Conservation (phyloP, 2,329 filamentous ascomycete genomes). For the Penicillium sp. region DNA sequence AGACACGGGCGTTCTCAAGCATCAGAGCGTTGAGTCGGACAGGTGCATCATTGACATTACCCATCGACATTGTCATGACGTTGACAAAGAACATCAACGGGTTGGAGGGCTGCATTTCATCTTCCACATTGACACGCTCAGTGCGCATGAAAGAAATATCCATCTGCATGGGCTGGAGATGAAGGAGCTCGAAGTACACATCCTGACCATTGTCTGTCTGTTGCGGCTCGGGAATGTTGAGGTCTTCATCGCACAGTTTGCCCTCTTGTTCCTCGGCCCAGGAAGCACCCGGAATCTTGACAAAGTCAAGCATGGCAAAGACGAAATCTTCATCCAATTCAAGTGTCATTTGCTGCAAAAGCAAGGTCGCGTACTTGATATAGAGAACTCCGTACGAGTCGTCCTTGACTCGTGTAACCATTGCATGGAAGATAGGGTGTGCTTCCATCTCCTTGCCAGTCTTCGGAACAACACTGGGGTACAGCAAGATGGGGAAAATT, state of each 20-base stretch:
- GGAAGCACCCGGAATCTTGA: constrained; percentile 84
- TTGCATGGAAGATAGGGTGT: constrained; percentile 89
- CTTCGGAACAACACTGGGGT: constrained; percentile 96
- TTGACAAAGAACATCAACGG: constrained; percentile 99
- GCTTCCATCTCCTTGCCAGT: constrained; percentile 94
- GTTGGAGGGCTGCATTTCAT: constrained; percentile 85
- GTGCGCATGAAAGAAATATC: constrained; percentile 97
- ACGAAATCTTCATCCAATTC: constrained; percentile 98
- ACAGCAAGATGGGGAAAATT: constrained; percentile 95
- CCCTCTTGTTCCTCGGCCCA: constrained; percentile 84
- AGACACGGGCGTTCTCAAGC: constrained; percentile 91
- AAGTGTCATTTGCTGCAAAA: constrained; percentile 96
- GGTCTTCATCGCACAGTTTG: constrained; percentile 80
- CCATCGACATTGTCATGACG: constrained; percentile 98
- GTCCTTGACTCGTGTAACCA: constrained; percentile 93
- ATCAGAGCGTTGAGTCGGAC: constrained; percentile 90
- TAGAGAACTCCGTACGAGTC: constrained; percentile 97
- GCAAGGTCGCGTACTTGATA: constrained; percentile 93
- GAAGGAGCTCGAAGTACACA: constrained; percentile 96
- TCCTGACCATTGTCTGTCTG: constrained; percentile 83
- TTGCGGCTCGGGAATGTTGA: constrained; percentile 90
- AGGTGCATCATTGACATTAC: constrained; percentile 97
- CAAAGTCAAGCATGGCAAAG: constrained; percentile 91
- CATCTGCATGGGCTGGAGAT: constrained; percentile 97
- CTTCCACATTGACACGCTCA: constrained; percentile 92